Evolutionary conservation across 2,329 filamentous ascomycete species (phyloP).

Genomic region (Fragosphaeria purpurea): DNA sequence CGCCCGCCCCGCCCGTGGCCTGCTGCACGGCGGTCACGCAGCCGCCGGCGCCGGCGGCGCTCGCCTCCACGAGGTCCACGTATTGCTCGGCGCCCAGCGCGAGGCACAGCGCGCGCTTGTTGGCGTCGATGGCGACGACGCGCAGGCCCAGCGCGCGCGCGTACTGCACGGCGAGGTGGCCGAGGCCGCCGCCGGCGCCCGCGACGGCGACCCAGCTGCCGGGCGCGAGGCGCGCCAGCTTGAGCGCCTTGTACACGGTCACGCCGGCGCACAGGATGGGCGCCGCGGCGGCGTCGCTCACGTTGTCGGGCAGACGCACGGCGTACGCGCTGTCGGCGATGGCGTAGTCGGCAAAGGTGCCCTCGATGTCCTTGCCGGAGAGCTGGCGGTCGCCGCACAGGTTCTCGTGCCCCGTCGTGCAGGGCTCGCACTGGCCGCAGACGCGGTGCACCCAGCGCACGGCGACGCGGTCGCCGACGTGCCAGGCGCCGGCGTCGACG

Average conservation of each 20-base stretch:
- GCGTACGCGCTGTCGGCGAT: constrained; percentile 4
- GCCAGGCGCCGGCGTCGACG: background rate
- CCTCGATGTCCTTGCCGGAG: constrained; percentile 2
- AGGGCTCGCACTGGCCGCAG: constrained; percentile 97
- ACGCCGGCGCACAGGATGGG: constrained; percentile 66
- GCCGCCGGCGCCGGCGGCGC: constrained; percentile 37
- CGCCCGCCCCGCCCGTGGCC: constrained; percentile 18
- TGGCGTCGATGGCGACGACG: constrained; percentile 72
- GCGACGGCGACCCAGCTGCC: constrained; percentile 65
- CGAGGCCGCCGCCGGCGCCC: constrained; percentile 66
- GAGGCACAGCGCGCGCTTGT: constrained; percentile 42
- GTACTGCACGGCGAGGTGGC: constrained; percentile 69
- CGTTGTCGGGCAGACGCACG: background rate
- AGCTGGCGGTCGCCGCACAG: constrained; percentile 56
- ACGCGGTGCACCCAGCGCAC: constrained; percentile 1
- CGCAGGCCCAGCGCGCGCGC: constrained; percentile 82
- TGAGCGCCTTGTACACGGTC: constrained; percentile 68
- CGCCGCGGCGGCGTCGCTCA: constrained; percentile 47
- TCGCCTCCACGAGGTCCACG: constrained; percentile 33
- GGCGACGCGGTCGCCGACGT: constrained; percentile 4
- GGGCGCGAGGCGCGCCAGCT: constrained; percentile 54
- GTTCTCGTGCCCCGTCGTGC: constrained; percentile 97
- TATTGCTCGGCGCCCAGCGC: constrained; percentile 47
- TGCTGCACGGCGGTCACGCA: constrained; percentile 18
- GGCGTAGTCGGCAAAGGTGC: constrained; percentile 1